phyloP scores from a whole-genome alignment of 2,329 filamentous ascomycete species.

The Sporothrix inflata region DNA sequence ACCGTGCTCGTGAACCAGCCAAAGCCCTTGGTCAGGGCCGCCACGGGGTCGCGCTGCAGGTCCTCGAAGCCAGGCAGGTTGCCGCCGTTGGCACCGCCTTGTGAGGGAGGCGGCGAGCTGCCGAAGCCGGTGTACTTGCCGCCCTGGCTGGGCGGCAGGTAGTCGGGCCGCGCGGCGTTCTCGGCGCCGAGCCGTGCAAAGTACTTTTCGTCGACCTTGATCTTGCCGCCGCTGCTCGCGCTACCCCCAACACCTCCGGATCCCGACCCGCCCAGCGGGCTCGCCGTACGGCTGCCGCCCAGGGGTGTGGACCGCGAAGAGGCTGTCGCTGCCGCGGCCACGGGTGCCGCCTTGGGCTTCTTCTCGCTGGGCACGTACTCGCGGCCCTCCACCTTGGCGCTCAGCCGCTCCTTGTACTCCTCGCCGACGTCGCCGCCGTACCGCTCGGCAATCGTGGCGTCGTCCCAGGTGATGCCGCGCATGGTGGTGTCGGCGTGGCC shows the following conservation, averaged over 20 bases:
- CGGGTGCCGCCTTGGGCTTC: slow-evolving; percentile 43
- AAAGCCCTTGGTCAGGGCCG: slow-evolving; percentile 86
- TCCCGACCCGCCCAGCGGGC: slow-evolving; percentile 28
- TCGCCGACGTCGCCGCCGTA: slow-evolving; percentile 90
- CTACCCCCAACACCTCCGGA: not conserved
- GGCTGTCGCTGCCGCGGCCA: slow-evolving; percentile 50
- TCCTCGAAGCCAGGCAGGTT: slow-evolving; percentile 76
- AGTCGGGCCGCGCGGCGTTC: slow-evolving; percentile 75
- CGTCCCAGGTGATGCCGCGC: slow-evolving; percentile 75
- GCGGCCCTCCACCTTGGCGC: slow-evolving; percentile 82
- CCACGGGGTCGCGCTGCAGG: slow-evolving; percentile 87
- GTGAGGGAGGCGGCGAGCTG: slow-evolving; percentile 64
- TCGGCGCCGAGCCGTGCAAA: slow-evolving; percentile 83
- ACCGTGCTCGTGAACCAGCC: slow-evolving; percentile 92
- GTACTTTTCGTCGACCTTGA: slow-evolving; percentile 80
- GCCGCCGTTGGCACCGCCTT: slow-evolving; percentile 45
- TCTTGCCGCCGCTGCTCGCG: slow-evolving; percentile 47
- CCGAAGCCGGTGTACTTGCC: slow-evolving; percentile 94
- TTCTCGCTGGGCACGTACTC: slow-evolving; percentile 80
- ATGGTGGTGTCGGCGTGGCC: slow-evolving; percentile 67
- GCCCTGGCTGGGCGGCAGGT: slow-evolving; percentile 82
- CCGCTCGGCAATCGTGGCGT: slow-evolving; percentile 84
- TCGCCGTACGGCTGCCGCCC: slow-evolving; percentile 37
- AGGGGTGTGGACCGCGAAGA: slow-evolving; percentile 31
- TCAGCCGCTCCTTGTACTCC: slow-evolving; percentile 90